Base-by-base conservation (phyloP, 352 stramenopile genomes). In the Blastocystis sp. region DNA sequence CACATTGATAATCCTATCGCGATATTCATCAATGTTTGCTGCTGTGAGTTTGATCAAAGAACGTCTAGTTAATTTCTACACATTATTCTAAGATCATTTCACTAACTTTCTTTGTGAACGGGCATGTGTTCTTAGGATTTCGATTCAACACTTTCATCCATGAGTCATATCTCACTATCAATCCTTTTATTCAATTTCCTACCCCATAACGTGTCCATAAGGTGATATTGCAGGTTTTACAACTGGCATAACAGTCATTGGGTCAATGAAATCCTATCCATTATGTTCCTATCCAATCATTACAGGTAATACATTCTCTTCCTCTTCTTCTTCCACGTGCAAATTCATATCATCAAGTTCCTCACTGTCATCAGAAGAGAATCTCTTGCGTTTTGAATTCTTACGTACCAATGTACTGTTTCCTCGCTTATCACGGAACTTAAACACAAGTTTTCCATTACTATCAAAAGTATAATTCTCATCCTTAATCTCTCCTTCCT, bases 141-240 rank as follows among this genome's bases (percentile, higher is more conserved):
- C 86, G 81, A 63, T 83, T 88, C 46, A 90, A 75, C 39, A 89
- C 75, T 35, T 86, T 88, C 35, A 90, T 21, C 88, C 88, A 90
- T 24, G 83, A 88, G 43, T 89, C 87, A 56, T 89, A 80, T 61
- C 67, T 80, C 24, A 27, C 11, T 7, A 14, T 74, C 1, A 74
- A 14, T 59, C 42, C 21, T 29, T 29, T 0, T 32, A 11, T 12
- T 19, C 11, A 21, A 16, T 24, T 7, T 51, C 11, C 3, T 46
- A 90, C 35, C 86, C 87, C 88, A 90, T 90, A 39, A 90, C 81
- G 52, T 90, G 88, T 14, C 88, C 88, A 73, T 90, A 90, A 29
- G 88, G 87, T 24, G 83, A 89, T 12, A 90, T 78, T n/a, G 88
- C 74, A 7, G 88, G 88, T 58, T 90, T 87, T n/a, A 88, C 81